Evolutionary conservation across 2,329 filamentous ascomycete genomes (phyloP).

Genomic region (Eurotiales sp.): DNA sequence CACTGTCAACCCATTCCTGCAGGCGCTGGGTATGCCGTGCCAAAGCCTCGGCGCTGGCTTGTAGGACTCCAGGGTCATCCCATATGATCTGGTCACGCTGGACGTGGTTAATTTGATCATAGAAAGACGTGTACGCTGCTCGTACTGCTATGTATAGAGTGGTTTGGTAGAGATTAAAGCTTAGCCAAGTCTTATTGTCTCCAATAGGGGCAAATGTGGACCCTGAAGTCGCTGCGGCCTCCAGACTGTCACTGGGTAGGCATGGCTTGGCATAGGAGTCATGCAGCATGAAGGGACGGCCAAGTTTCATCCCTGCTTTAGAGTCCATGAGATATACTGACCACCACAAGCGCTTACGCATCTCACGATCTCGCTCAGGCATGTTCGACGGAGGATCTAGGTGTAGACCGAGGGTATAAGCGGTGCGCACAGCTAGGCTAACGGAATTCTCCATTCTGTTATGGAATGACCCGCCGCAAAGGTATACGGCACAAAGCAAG

Average conservation of each 20-base stretch:
- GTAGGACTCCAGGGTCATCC: conserved; percentile 5
- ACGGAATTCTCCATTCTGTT: conserved; percentile 8
- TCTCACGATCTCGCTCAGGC: background rate
- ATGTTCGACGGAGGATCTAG: conserved; percentile 1
- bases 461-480: conserved; percentile 10
- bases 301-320: conserved; percentile 9
- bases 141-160: conserved; percentile 4
- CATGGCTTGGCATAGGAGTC: conserved; percentile 7
- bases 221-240: conserved; percentile 2
- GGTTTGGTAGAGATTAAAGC: conserved; percentile 8
- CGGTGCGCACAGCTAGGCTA: conserved; percentile 6
- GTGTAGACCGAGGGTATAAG: conserved; percentile 10
- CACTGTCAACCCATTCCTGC: conserved; percentile 6
- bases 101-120: background rate
- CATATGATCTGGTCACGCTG: conserved; percentile 6
- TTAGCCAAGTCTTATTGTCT: conserved; percentile 6
- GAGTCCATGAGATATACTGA: conserved; percentile 6
- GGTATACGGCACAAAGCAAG: conserved; percentile 8
- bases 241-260: conserved; percentile 2
- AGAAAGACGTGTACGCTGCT: conserved; percentile 3
- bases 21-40: background rate
- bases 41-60: conserved; percentile 4
- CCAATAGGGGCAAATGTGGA: conserved; percentile 12
- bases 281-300: conserved; percentile 3
- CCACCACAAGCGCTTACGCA: conserved; percentile 12